phyloP scores from a whole-genome alignment of 1,284 basidiomycete species.

The Trichosporon ovoides region DNA sequence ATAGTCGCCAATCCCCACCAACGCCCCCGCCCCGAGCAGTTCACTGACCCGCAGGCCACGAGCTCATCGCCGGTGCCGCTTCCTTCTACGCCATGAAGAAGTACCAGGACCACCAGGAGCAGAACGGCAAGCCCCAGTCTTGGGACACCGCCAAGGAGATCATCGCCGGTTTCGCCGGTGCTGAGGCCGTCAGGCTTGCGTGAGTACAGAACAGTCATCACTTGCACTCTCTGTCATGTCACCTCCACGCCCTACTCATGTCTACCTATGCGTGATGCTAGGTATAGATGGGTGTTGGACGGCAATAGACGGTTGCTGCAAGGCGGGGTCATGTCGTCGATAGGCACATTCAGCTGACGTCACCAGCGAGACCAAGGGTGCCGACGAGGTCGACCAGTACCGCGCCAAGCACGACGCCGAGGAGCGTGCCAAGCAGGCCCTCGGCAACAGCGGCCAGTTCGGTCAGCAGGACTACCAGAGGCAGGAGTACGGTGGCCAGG shows the following conservation, averaged over 20 bases:
- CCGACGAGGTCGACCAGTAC: constrained; percentile 22
- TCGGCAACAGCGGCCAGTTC: constrained; percentile 19
- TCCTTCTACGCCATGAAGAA: constrained; percentile 31
- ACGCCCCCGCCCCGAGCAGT: too few species aligned
- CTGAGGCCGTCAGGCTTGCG: constrained; percentile 38
- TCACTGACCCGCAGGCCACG: constrained; percentile 8
- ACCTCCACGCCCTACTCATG: too few species aligned
- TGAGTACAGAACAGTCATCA: not conserved
- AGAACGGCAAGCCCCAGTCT: constrained; percentile 25
- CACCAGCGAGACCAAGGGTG: constrained; percentile 30
- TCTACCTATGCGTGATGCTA: too few species aligned
- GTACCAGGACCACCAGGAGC: constrained; percentile 31
- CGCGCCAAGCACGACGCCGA: constrained; percentile 26
- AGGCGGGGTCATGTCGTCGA: too few species aligned
- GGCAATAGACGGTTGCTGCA: too few species aligned
- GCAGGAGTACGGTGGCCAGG: constrained; percentile 11
- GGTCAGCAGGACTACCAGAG: constrained; percentile 17
- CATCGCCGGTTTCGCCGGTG: constrained; percentile 31
- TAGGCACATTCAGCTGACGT: not conserved
- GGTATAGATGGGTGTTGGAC: too few species aligned
- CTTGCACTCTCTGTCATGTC: too few species aligned
- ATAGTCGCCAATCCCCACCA: too few species aligned
- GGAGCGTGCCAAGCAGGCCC: constrained; percentile 23
- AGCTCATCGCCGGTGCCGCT: constrained; percentile 25
- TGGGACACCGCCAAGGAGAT: constrained; percentile 30